These are phyloP conservation scores for Pseudogymnoascus sp. DNA, from an alignment of 2,329 filamentous ascomycete genomes.

Conservation along the genomic window DNA sequence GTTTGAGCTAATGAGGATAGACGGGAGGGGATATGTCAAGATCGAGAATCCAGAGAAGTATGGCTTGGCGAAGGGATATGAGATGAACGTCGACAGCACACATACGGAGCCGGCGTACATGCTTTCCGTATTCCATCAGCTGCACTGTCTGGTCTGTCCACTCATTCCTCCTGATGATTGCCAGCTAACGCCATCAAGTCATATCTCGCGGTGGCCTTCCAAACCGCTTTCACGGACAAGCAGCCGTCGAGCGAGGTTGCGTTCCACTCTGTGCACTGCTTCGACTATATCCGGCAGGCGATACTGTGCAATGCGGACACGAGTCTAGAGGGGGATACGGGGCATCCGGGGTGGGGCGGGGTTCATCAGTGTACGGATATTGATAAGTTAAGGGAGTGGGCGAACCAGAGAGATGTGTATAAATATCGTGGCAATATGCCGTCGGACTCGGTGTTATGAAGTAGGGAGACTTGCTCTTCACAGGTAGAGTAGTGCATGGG, in stretches of 20 bases:
- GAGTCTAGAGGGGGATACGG: background rate
- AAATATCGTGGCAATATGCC: constrained; percentile 1
- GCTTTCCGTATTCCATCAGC: constrained; percentile 16
- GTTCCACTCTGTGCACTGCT: background rate
- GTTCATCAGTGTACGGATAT: constrained; percentile 2
- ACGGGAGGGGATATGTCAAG: constrained; percentile 15
- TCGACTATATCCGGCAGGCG: background rate
- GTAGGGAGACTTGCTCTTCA: background rate
- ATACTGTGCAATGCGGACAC: constrained; percentile 4
- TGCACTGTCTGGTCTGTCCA: constrained; percentile 14
- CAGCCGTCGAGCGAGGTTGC: constrained; percentile 11
- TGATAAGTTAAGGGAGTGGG: constrained; percentile 3
- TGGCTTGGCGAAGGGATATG: constrained; percentile 11
- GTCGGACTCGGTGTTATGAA: background rate
- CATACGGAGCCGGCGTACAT: constrained; percentile 12
- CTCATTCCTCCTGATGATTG: background rate
- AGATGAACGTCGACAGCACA: background rate
- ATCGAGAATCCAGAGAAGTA: constrained; percentile 9
- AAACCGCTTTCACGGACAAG: constrained; percentile 7
- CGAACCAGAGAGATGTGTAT: constrained; percentile 4
- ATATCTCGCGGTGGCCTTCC: constrained; percentile 10
- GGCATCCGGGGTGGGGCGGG: background rate
- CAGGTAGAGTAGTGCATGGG: background rate
- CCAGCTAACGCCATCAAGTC: constrained; percentile 9
- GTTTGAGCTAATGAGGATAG: constrained; percentile 4